phyloP scores from a whole-genome alignment of 1,139 yeast genomes.

The Hemisphaericaspora subhashii region DNA sequence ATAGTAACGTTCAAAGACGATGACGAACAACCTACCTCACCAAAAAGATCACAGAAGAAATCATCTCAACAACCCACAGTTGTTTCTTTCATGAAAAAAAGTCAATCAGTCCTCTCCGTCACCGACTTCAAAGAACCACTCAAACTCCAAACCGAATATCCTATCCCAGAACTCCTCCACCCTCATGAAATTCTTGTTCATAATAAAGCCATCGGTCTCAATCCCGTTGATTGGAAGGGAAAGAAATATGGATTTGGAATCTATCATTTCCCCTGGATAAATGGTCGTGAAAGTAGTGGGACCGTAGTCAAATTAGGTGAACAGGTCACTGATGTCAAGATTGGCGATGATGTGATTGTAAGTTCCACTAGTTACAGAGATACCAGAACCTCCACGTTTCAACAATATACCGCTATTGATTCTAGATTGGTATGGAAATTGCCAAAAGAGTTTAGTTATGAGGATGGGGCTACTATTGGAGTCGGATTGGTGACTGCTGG shows the following conservation, averaged over 20 bases:
- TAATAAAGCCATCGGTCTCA: constrained; percentile 43
- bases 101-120: constrained; percentile 15
- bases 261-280: constrained; percentile 50
- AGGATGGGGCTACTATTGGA: constrained; percentile 47
- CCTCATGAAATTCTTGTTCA: constrained; percentile 37
- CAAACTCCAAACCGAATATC: constrained; percentile 14
- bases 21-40: neutral
- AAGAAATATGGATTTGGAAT: constrained; percentile 48
- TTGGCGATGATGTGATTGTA: constrained; percentile 39
- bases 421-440: constrained; percentile 44
- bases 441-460: constrained; percentile 28
- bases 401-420: constrained; percentile 44
- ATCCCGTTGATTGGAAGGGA: constrained; percentile 55
- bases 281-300: constrained; percentile 50
- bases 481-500: constrained; percentile 51
- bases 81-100: constrained; percentile 10
- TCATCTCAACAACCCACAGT: neutral
- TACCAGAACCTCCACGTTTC: constrained; percentile 47
- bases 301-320: constrained; percentile 32
- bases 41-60: constrained; percentile 1
- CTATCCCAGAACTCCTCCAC: constrained; percentile 20
- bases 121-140: constrained; percentile 20
- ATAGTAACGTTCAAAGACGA: neutral
- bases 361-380: constrained; percentile 50
- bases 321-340: constrained; percentile 24